Base-by-base conservation (phyloP, 202 grass and related monocot species). In the Schoenoplectus triqueter region DNA sequence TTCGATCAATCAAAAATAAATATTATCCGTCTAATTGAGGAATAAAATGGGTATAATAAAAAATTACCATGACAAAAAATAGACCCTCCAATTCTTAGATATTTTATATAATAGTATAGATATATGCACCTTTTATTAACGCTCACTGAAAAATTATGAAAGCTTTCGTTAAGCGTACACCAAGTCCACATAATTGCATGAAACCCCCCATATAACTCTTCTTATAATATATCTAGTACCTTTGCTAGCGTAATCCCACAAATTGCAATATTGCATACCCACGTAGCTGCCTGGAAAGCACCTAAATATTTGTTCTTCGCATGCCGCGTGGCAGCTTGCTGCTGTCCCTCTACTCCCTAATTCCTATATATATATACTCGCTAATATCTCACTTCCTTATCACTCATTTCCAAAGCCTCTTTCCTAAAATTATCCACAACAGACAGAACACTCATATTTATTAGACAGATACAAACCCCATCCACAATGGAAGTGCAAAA, bases 361-460 rank as follows among this genome's bases (percentile, higher is more conserved):
- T 18, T 2, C 55, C 76, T 85, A 88, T 85, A 56, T 85, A 85
- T 88, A 62, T 1, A 73, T 50, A 72, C 79, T 54, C 68, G 11
- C 75, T 61, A 45, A 56, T 9, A 79, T 61, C 80, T 78, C 47
- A 78, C 69, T 83, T 60, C n/a, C 80, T 51, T 76, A 56, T 20
- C 69, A 63, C 13, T 78, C 59, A 42, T 55, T 67, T 45, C 63
- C 80, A 9, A 67, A 18, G 0, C 48, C 10, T 55, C 10, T 67
- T 19, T 22, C 5, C 44, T 11, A 51, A 52, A 31, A 67, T 21
- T 66, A 61, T 81, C 59, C 78, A 65, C 31, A 81, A 81, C 39
- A 61, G 1, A 64, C 13, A 61, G 1, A 65, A 19, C 54, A 66
- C 11, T 54, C 47, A 49, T 11, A 71, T 18, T 56, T 44, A 18